Evolutionary conservation across 2,329 filamentous ascomycete species (phyloP), one percentile per base, ranked within the genome.

Genomic region (Cordyceps pruinosa): DNA sequence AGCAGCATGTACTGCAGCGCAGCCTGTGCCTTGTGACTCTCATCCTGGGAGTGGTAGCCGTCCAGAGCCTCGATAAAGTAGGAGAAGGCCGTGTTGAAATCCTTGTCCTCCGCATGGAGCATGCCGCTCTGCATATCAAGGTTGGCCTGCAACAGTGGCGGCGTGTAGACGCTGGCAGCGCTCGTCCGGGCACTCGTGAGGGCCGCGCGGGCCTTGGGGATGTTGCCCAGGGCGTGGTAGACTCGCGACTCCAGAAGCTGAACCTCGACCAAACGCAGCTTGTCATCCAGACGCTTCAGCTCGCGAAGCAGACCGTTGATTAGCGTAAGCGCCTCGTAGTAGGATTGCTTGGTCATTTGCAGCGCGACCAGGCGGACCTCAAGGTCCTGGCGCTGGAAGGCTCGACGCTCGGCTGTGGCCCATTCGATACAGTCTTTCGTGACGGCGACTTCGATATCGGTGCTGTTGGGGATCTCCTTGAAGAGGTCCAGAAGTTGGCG

Each of bases 391-490:
- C 94, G 91, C 66, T 99, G 84, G 81, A 99, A 99, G 60, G 90
- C 90, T 69, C 94, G 88, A 66, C 92, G 89, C 78, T 97, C 91
- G 53, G 90, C 89, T 56, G 93, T 90, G 49, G 94, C 94, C 94
- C 94, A 99, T 77, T 97, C 93, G 85, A 99, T 99, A 78, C 91
- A 97, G 75, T 94, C 96, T 76, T 96, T 96, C 69, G 94, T 99
- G 67, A 97, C 90, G 72, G 86, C 78, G 72, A 96, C 91, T 77
- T 99, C 94, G 70, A 87, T 89, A 72, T 99, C 94, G 78, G 88
- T 88, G 66, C 90, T 94, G 75, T 97, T 88, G 68, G 95, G 94
- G 66, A 97, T 97, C 68, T 88, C 84, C 67, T 89, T 85, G 80
- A 97, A 94, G 72, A 97, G 86, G 73, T 99, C 94, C 72, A 99